Evolutionary conservation across 2,329 filamentous ascomycete species (phyloP), one percentile per base, ranked within the genome.

Genomic region (Sporothrix variecibatus): DNA sequence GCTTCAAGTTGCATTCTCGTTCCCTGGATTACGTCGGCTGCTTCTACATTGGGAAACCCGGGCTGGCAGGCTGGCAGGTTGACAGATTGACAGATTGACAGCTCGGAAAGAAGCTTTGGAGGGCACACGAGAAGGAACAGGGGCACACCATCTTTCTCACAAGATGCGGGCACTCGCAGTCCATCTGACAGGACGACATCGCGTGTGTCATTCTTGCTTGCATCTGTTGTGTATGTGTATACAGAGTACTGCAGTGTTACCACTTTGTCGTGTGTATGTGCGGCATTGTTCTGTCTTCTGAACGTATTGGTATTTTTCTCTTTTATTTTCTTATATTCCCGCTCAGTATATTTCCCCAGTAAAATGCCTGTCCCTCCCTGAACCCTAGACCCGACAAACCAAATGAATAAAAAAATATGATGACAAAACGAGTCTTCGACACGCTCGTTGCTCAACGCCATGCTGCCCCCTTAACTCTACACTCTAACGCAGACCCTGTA

Each of bases 371-470:
- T 38, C 62, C 62, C 12, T 46, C n/a, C 60, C 38, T 65, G 38
- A 46, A 46, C 38, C 62, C 28, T 26, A 31, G 28, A n/a, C 15
- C 28, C 17, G 28, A 60, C 38, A 67, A 17, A 46, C 9, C 58
- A 40, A 38, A 12, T 11, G 12, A 56, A 34, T 6, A 64, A 40
- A 67, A 28, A 46, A 15, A 43, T 46, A 67, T 15, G n/a, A 12
- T 56, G 23, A 56, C 51, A 26, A 23, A 17, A 62, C 31, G 20
- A 38, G 31, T 17, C 40, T 28, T 46, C n/a, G 62, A 23, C 62
- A 67, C 38, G 38, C 62, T 67, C 62, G 38, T 46, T 65, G 34
- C 60, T 28, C 43, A 51, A 68, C 65, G 65, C 65, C 65, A 15
- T 53, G 67, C 67, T 69, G 3, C 15, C 28, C 23, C 28, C 11